phyloP scores from a whole-genome alignment of 1,139 yeast species.

The Saccharomyces uvarum region DNA sequence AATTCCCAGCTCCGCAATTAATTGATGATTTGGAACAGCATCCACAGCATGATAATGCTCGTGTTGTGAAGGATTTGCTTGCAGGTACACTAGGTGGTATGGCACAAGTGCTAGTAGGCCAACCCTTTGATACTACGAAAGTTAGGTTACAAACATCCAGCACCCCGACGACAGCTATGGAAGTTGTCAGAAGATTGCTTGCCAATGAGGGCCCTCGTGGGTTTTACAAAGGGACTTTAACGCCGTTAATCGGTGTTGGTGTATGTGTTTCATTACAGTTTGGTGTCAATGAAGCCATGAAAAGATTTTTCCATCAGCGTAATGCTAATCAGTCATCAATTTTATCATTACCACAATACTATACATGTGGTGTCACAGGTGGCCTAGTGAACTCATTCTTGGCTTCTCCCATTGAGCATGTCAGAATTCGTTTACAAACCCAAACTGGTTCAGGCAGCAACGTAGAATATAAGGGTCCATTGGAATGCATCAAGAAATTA shows the following conservation, averaged over 20 bases:
- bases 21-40: conserved; percentile 27
- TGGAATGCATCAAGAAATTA: conserved; percentile 64
- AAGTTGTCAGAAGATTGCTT: conserved; percentile 62
- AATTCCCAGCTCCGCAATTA: conserved; percentile 27
- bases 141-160: conserved; percentile 84
- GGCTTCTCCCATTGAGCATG: conserved; percentile 88
- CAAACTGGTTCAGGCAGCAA: conserved; percentile 42
- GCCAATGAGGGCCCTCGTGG: conserved; percentile 72
- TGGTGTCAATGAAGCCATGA: conserved; percentile 91
- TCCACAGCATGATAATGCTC: conserved; percentile 24
- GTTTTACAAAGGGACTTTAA: conserved; percentile 81
- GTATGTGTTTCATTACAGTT: conserved; percentile 83
- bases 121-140: conserved; percentile 91
- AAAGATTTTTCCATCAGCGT: conserved; percentile 41
- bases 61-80: conserved; percentile 71
- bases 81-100: conserved; percentile 94
- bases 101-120: conserved; percentile 91
- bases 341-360: conserved; percentile 51
- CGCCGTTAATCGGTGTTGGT: conserved; percentile 87
- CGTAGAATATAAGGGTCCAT: conserved; percentile 50
- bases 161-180: conserved; percentile 60
- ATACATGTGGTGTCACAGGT: conserved; percentile 76
- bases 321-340: conserved; percentile 27
- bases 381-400: conserved; percentile 82
- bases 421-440: conserved; percentile 84